Evolutionary conservation across 2,329 filamentous ascomycete species (phyloP), one percentile per base, ranked within the genome.

Genomic region (Stagonosporopsis cucurbitacearum): DNA sequence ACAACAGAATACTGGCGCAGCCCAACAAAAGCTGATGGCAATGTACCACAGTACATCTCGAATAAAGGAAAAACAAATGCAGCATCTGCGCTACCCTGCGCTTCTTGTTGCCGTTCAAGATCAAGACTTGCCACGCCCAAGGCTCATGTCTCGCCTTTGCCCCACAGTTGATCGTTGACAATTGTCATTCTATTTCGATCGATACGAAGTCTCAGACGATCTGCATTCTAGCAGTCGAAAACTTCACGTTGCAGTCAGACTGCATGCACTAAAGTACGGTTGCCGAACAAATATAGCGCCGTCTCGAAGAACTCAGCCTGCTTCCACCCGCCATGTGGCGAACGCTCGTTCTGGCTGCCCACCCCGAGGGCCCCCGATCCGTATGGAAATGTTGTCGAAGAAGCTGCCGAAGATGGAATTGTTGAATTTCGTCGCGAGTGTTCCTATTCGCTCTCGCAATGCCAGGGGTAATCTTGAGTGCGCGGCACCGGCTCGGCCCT

Each of bases 401-500:
- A 51, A 36, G 48, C 52, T 52, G 45, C 62, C 59, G 62, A 59
- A 52, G 58, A 65, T 61, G 57, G 60, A 50, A 55, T 56, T 58
- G 46, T 50, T 54, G 47, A 56, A 40, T 32, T 41, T 54, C 45
- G 25, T 20, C 51, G 33, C 37, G 35, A 25, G 15, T 19, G 43
- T 26, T 43, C 47, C 54, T 28, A 65, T 66, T 66, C 51, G 63
- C 46, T 50, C 35, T 23, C 28, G 30, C 15, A 20, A 13, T 42
- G 48, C 46, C 59, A 64, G 57, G 59, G 59, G 54, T 46, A 58
- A 51, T 47, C 39, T 46, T 35, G 57, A 39, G 36, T 25, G 56
- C 55, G 58, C 51, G 54, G 51, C 57, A 50, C 57, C 66, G 65
- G 63, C 63, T 67, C 66, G 66, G 65, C 60, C 63, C 66, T 53